A percentile compares a stretch with the other conserved stretches of the same genome.
Evolutionary conservation across 345 rosid genomes (phyloP).

Genomic region (Eucalyptus decipiens): DNA sequence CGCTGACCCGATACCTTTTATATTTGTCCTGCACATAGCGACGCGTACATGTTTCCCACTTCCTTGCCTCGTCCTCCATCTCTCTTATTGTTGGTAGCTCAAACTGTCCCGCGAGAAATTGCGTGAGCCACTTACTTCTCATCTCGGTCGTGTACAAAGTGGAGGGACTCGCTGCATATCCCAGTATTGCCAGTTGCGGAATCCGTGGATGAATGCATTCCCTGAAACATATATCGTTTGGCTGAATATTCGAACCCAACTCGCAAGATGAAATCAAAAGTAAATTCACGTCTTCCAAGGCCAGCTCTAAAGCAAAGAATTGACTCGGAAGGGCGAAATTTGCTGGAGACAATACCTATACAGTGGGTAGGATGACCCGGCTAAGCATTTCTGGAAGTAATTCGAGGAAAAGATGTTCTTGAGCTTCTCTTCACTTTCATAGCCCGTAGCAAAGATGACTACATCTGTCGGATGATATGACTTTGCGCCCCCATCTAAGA

Average conservation of each 20-base stretch:
- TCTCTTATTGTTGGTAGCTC: constrained; percentile 10
- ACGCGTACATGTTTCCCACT: constrained; percentile 8
- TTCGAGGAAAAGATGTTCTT: constrained; percentile 7
- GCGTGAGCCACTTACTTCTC: constrained; percentile 23
- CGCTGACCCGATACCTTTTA: constrained; percentile 2
- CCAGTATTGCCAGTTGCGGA: constrained; percentile 26
- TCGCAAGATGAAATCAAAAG: neutral
- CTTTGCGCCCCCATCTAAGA: neutral
- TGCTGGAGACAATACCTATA: constrained; percentile 1
- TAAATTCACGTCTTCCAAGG: neutral
- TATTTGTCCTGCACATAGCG: neutral
- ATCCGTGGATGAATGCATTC: constrained; percentile 24
- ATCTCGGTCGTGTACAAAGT: constrained; percentile 8
- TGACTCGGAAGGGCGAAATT: neutral
- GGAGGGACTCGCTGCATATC: constrained; percentile 12
- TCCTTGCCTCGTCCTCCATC: constrained; percentile 9
- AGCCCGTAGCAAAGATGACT: constrained; percentile 26
- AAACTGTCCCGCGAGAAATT: constrained; percentile 4
- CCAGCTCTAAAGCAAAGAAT: neutral
- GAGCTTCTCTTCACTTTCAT: constrained; percentile 10
- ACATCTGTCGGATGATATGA: neutral
- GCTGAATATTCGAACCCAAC: neutral
- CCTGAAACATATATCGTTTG: neutral
- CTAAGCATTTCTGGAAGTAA: constrained; percentile 4
- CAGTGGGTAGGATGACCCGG: constrained; percentile 10